A percentile compares a stretch with the other conserved stretches of the same genome.
phyloP scores from a whole-genome alignment of 805 yeast genomes.

The Zygoascus bituminiphila region DNA sequence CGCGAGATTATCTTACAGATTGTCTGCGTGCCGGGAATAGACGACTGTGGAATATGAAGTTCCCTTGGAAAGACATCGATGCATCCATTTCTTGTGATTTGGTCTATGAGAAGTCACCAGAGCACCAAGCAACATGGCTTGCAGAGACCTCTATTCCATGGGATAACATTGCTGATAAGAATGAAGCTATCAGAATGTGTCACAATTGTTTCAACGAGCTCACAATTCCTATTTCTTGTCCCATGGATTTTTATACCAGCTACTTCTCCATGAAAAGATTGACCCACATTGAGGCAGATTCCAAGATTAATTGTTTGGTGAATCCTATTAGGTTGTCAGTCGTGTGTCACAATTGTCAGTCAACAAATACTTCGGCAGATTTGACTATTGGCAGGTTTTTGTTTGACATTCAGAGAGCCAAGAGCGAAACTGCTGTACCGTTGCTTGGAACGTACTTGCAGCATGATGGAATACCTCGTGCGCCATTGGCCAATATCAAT shows the following conservation, averaged over 20 bases:
- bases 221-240: neutral
- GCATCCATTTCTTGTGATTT: neutral
- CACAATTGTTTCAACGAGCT: neutral
- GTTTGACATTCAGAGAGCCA: constrained; percentile 1
- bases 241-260: neutral
- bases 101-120: neutral
- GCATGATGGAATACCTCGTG: neutral
- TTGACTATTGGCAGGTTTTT: constrained; percentile 4
- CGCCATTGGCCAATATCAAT: neutral
- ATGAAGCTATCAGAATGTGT: neutral
- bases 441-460: neutral
- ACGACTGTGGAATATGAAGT: constrained; percentile 3
- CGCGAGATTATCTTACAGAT: constrained; percentile 18
- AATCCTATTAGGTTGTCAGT: constrained; percentile 1
- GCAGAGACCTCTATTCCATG: constrained; percentile 3
- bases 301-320: constrained; percentile 3
- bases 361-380: neutral
- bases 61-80: constrained; percentile 10
- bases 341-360: constrained; percentile 5
- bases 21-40: constrained; percentile 8
- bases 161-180: constrained; percentile 6
- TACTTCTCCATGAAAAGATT: constrained; percentile 1
- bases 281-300: neutral
- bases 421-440: neutral
- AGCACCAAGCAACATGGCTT: neutral